Evolutionary conservation across 1,139 yeast species (phyloP).

Genomic region (Lipomyces yarrowii): DNA sequence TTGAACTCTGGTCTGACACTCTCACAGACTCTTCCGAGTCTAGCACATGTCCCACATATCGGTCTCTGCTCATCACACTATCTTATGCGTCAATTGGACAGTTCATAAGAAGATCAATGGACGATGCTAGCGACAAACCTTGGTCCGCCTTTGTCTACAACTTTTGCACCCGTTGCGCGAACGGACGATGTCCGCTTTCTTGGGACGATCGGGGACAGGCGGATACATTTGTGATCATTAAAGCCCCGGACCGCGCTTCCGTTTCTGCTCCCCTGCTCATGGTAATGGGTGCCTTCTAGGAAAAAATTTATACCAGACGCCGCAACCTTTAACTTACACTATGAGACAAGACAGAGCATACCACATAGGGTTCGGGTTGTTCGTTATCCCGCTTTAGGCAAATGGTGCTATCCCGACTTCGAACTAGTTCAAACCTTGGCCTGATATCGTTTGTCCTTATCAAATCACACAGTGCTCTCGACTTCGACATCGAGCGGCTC

Average conservation of each 20-base stretch:
- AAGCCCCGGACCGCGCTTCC: background rate
- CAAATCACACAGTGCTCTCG: no score
- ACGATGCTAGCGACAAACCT: background rate
- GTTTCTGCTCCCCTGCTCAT: no score
- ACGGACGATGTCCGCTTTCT: background rate
- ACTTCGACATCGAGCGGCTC: no score
- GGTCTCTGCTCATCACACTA: background rate
- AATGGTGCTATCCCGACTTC: no score
- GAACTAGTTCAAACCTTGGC: no score
- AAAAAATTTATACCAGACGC: no score
- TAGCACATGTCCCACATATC: background rate
- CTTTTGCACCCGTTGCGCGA: background rate
- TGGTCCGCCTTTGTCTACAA: background rate
- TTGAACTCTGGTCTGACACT: background rate
- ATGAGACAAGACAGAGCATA: no score
- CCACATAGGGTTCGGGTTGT: no score
- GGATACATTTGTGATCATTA: background rate
- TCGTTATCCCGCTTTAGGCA: no score
- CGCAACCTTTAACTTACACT: no score
- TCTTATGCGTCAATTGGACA: background rate
- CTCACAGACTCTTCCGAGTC: background rate
- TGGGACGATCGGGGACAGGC: background rate
- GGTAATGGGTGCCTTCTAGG: no score
- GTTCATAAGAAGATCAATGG: background rate
- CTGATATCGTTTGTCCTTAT: no score